Base-by-base conservation (phyloP, 352 stramenopile species). In the Globisporangium carolinianum region DNA sequence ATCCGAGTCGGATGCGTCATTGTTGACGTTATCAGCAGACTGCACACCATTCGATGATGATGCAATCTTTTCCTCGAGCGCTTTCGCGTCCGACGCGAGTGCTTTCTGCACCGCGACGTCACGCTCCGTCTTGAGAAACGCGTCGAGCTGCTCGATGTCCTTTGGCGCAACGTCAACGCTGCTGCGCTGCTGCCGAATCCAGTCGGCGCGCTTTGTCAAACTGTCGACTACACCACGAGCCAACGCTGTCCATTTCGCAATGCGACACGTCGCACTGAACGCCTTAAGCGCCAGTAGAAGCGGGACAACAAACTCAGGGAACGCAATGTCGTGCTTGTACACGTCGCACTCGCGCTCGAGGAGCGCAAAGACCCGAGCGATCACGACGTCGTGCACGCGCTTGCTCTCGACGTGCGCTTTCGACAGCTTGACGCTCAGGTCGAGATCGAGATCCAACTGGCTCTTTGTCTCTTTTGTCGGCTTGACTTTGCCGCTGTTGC, bases 301-400 rank as follows among this genome's bases (percentile, higher is more conserved):
- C 37, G 89, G 81, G 59, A 98, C 83, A 0, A 85, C 87, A 57
- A 98, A 91, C 71, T 99, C 96, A 0, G 95, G 96, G 73, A 98
- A 98, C 17, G 86, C 94, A 47, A 97, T 90, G 59, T 95, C 96
- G 70, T 96, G 98, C 67, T 94, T 89, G 75, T 98, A 97, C 51
- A 98, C 75, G 63, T 98, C 91, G 43, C 97, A 87, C 70, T 98
- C 95, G 57, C 89, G 82, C 69, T 98, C 90, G 55, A 99, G 71
- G 49, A 99, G 68, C 55, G 97, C 79, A 73, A 98, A 97, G 8
- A 96, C 71, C 66, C 90, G 84, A n/a, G 87, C 76, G 39, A 98
- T 78, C 42, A 98, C 71, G 57, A 91, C 76, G 42, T 97, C 97
- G 58, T 96, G 83, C 38, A 98, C 75, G 36, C 79, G 80, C 63